These are phyloP conservation scores for Metschnikowia gelsemii DNA, from an alignment of 805 yeast species.

Conservation along the genomic window DNA sequence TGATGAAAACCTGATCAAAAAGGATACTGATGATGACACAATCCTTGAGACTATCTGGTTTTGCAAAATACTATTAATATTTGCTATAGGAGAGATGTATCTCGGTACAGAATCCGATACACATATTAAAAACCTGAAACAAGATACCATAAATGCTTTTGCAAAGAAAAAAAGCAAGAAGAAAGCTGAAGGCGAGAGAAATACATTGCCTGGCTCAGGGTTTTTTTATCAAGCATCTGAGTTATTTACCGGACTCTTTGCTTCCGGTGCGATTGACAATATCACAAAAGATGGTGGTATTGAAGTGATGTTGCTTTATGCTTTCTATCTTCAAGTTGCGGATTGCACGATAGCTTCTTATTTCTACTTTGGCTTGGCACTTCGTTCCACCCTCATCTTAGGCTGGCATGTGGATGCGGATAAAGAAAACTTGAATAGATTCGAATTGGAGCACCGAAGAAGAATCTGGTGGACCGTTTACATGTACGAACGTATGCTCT, in stretches of 20 bases:
- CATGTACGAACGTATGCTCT: conserved; percentile 66
- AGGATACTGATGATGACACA: conserved; percentile 50
- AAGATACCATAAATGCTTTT: conserved; percentile 16
- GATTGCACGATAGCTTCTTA: conserved; percentile 82
- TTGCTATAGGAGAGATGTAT: conserved; percentile 82
- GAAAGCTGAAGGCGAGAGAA: conserved; percentile 21
- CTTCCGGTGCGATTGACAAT: conserved; percentile 77
- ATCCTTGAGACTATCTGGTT: conserved; percentile 78
- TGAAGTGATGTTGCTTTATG: conserved; percentile 71
- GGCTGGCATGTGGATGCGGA: conserved; percentile 87
- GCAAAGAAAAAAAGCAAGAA: conserved; percentile 22
- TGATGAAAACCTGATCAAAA: conserved; percentile 43
- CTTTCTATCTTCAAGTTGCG: conserved; percentile 78
- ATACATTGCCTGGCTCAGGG: conserved; percentile 72
- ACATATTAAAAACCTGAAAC: conserved; percentile 48
- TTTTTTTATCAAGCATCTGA: conserved; percentile 80
- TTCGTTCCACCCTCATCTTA: conserved; percentile 66
- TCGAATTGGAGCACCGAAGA: conserved; percentile 53
- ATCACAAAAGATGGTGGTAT: conserved; percentile 78
- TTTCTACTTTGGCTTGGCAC: conserved; percentile 74
- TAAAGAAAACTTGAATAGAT: conserved; percentile 52
- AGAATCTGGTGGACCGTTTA: conserved; percentile 51
- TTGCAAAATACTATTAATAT: conserved; percentile 68
- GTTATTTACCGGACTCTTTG: conserved; percentile 70
- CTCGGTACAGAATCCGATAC: conserved; percentile 69